A percentile compares a stretch with the other conserved stretches of the same genome.
phyloP scores from a whole-genome alignment of 1,139 yeast genomes.

The Lodderomyces orthopsilosis region DNA sequence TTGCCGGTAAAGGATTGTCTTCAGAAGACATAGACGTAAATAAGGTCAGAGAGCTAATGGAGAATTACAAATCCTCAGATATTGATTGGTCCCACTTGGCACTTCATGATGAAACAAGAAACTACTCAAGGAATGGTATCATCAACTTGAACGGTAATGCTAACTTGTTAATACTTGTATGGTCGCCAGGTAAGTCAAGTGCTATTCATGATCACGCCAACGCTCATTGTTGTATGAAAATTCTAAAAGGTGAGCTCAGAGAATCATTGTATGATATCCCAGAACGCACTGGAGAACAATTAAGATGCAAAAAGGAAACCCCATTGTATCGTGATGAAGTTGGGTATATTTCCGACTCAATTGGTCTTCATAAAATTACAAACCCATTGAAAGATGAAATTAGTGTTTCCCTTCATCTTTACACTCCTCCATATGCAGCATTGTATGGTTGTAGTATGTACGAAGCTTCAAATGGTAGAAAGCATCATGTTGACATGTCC shows the following conservation, averaged over 20 bases:
- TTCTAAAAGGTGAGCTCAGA: slow-evolving; percentile 56
- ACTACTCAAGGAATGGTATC: slow-evolving; percentile 63
- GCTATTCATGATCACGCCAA: slow-evolving; percentile 76
- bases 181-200: slow-evolving; percentile 69
- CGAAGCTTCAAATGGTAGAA: slow-evolving; percentile 51
- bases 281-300: slow-evolving; percentile 20
- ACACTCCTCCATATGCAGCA: slow-evolving; percentile 78
- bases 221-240: slow-evolving; percentile 70
- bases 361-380: slow-evolving; percentile 66
- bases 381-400: slow-evolving; percentile 46
- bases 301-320: slow-evolving; percentile 33
- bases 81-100: slow-evolving; percentile 63
- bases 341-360: slow-evolving; percentile 63
- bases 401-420: slow-evolving; percentile 72
- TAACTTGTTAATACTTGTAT: slow-evolving; percentile 62
- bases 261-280: slow-evolving; percentile 64
- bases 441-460: slow-evolving; percentile 64
- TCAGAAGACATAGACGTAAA: slow-evolving; percentile 57
- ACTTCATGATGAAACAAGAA: slow-evolving; percentile 48
- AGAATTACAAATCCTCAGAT: slow-evolving; percentile 45
- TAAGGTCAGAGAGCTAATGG: slow-evolving; percentile 45
- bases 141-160: slow-evolving; percentile 68
- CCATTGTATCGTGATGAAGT: slow-evolving; percentile 45
- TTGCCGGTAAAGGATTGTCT: slow-evolving; percentile 36
- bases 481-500: slow-evolving; percentile 59